phyloP scores from a whole-genome alignment of 1,284 basidiomycete species.

The Acaromyces ingoldii region DNA sequence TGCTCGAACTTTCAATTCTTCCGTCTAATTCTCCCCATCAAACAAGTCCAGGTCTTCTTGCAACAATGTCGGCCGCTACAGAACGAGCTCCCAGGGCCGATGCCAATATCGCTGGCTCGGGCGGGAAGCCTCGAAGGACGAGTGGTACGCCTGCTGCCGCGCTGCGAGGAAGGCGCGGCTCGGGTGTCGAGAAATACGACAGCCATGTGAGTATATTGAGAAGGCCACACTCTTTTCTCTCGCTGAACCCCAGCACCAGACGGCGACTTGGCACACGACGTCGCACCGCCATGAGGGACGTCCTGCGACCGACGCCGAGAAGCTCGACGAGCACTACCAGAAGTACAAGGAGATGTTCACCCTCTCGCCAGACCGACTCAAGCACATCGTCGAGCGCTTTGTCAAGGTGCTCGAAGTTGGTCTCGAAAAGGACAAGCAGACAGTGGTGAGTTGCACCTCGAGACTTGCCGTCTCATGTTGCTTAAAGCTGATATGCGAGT shows the following conservation, averaged over 20 bases:
- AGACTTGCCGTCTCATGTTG: no score
- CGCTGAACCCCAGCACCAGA: conserved; percentile 15
- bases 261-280: conserved; percentile 43
- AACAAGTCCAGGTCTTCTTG: no score
- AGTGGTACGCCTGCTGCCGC: background rate
- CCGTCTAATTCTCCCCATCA: no score
- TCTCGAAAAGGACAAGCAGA: conserved; percentile 73
- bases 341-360: conserved; percentile 40
- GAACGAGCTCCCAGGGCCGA: conserved; percentile 10
- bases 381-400: conserved; percentile 81
- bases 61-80: conserved; percentile 1
- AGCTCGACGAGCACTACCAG: conserved; percentile 31
- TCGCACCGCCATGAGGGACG: conserved; percentile 33
- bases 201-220: conserved; percentile 30
- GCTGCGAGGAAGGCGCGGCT: conserved; percentile 27
- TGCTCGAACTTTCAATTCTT: no score
- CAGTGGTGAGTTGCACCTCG: conserved; percentile 68
- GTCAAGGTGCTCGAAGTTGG: conserved; percentile 85
- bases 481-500: conserved; percentile 3
- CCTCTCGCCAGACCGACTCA: conserved; percentile 42
- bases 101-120: conserved; percentile 12
- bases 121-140: background rate
- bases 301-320: conserved; percentile 31
- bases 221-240: conserved; percentile 8
- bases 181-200: conserved; percentile 39